Evolutionary conservation across 108 stramenopile species (phyloP), one percentile per base, ranked within the genome.

Genomic region (Epipyxis sp.): DNA sequence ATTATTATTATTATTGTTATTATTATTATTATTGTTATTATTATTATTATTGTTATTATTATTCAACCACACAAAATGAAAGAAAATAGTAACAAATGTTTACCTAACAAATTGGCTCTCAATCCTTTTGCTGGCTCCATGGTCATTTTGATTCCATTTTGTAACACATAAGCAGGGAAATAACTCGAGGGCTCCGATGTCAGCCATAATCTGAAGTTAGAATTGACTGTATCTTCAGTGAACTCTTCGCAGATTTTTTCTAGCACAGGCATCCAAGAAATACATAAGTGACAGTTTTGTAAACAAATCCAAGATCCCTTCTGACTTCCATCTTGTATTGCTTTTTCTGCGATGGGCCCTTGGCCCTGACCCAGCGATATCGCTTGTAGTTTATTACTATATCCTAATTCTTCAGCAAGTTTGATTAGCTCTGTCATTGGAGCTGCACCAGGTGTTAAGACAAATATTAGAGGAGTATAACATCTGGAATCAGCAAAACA

Each of bases 61-160:
- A n/a, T n/a, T n/a, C n/a, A n/a, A n/a, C n/a, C n/a, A n/a, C n/a
- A n/a, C n/a, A n/a, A n/a, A n/a, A n/a, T n/a, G n/a, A n/a, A n/a
- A n/a, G n/a, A n/a, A n/a, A n/a, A n/a, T 50, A 34, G 74, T 84
- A 50, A 57, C 80, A 72, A 74, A 87, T 10, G 83, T 82, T 29
- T 85, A n/a, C n/a, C 86, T 37, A 86, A 59, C 13, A 90, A 58
- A 59, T 86, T 88, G 34, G 88, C 88, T 6, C 88, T 81, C 85
- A 90, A 71, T 37, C 89, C 89, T 84, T 86, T 87, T 34, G 89
- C 86, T 34, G 89, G 89, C 78, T 90, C 89, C 57, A 86, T 84
- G 13, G 88, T 90, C 85, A 90, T 90, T 79, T 90, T 90, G 27
- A 90, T 83, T 40, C 69, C 40, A 40, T 57, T 77, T 13, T 59